Evolutionary conservation across 2,329 filamentous ascomycete genomes (phyloP).

Genomic region (Rhynchosporium graminicola): DNA sequence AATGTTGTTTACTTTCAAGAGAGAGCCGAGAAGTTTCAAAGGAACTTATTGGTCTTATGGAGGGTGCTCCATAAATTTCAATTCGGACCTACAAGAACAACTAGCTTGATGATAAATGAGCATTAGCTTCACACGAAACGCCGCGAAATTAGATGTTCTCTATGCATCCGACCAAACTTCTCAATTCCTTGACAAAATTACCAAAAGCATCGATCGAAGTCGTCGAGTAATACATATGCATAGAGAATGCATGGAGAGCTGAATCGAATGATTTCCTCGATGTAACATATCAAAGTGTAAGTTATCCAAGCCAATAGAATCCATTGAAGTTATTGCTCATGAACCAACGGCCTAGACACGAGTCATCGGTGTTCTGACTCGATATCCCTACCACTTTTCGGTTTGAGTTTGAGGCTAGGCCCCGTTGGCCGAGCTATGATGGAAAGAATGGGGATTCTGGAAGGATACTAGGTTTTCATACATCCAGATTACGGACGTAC

Average conservation of each 20-base stretch:
- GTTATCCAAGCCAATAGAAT: neutral
- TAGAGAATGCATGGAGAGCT: neutral
- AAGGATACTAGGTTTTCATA: constrained; percentile 10
- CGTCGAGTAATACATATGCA: constrained; percentile 14
- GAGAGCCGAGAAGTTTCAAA: neutral
- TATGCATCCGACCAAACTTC: neutral
- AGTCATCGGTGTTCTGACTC: constrained; percentile 17
- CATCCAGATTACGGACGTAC: neutral
- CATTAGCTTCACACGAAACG: neutral
- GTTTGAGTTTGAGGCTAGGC: neutral
- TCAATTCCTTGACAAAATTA: constrained; percentile 9
- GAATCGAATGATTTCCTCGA: constrained; percentile 6
- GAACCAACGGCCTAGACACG: neutral
- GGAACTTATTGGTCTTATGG: too few relatives aligned
- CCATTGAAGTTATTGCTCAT: neutral
- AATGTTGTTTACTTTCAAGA: neutral
- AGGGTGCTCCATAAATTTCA: neutral
- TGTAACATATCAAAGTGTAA: neutral
- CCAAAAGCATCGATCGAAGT: constrained; percentile 11
- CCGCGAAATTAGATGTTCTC: constrained; percentile 11
- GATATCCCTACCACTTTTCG: constrained; percentile 10
- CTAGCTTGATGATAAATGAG: neutral
- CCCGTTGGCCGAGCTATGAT: constrained; percentile 4
- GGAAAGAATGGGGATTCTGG: constrained; percentile 18
- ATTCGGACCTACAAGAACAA: neutral